These are phyloP conservation scores for Eutrema heterophyllum DNA, from an alignment of 345 rosid genomes.

Conservation along the genomic window DNA sequence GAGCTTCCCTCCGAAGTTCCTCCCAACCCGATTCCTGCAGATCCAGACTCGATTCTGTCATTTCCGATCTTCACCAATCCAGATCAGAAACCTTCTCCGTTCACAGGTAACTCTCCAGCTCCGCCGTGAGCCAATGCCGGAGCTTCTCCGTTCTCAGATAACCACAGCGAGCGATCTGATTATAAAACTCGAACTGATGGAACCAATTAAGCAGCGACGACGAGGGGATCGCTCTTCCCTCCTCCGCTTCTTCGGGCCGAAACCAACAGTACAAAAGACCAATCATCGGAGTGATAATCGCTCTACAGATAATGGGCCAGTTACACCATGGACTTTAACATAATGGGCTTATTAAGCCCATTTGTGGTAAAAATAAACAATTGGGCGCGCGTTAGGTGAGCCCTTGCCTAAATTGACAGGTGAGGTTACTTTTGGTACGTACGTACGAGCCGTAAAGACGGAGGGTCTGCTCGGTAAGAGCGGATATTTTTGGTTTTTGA, in stretches of 20 bases:
- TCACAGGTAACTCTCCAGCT: background rate
- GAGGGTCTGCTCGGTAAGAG: too few species aligned
- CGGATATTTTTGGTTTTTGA: too few species aligned
- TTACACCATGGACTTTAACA: background rate
- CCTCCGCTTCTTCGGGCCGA: slow-evolving; percentile 27
- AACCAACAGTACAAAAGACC: background rate
- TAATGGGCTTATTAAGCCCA: background rate
- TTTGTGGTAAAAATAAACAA: too few species aligned
- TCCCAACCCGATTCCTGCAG: slow-evolving; percentile 98
- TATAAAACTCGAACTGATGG: background rate
- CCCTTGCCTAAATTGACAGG: too few species aligned
- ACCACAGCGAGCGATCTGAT: slow-evolving; percentile 6
- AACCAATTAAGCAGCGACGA: background rate
- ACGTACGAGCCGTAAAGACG: too few species aligned
- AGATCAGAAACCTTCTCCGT: slow-evolving; percentile 22
- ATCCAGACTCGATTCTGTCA: slow-evolving; percentile 74
- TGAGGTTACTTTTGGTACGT: too few species aligned
- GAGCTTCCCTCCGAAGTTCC: slow-evolving; percentile 85
- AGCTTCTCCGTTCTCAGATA: background rate
- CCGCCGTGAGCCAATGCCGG: slow-evolving; percentile 20
- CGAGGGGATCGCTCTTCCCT: slow-evolving; percentile 7
- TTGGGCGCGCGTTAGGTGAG: too few species aligned
- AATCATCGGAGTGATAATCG: background rate
- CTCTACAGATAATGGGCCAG: background rate
- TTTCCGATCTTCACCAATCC: slow-evolving; percentile 34